phyloP scores from a whole-genome alignment of 441 rosid genomes.

The Populus tomentosa region DNA sequence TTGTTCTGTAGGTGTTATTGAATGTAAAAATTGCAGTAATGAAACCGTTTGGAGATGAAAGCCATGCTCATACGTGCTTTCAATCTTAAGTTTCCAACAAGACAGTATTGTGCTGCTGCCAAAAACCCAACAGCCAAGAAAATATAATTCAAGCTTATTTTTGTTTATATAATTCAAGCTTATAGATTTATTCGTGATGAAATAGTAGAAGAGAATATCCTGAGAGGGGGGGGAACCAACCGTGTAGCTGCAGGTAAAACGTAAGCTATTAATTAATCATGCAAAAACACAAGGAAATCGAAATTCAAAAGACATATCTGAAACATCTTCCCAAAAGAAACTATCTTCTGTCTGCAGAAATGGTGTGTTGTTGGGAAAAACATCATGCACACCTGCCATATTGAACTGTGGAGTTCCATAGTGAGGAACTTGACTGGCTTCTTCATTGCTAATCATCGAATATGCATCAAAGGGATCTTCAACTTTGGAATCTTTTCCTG shows the following conservation, averaged over 20 bases:
- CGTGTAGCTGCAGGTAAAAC: too few species aligned
- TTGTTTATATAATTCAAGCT: too few species aligned
- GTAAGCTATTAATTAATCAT: neutral
- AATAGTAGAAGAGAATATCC: too few species aligned
- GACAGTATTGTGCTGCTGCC: neutral
- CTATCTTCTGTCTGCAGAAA: constrained; percentile 5
- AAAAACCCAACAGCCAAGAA: neutral
- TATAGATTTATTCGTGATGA: too few species aligned
- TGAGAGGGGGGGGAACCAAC: too few species aligned
- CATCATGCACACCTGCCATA: neutral
- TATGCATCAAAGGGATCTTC: neutral
- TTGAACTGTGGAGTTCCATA: neutral
- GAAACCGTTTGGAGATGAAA: too few species aligned
- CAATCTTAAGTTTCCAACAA: neutral
- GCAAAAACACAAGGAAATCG: constrained; percentile 7
- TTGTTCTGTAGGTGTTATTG: too few species aligned
- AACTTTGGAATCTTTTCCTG: constrained; percentile 36
- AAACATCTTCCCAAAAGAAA: constrained; percentile 17
- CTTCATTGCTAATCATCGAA: neutral
- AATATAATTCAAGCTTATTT: neutral
- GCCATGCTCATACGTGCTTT: neutral
- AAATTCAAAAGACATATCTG: constrained; percentile 10
- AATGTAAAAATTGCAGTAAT: too few species aligned
- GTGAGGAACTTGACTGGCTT: neutral
- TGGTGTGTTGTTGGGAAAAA: constrained; percentile 6